Percentiles rank a stretch among this genome's conserved stretches.
phyloP scores from a whole-genome alignment of 2,329 filamentous ascomycete species.

The Lachnellula hyalina region DNA sequence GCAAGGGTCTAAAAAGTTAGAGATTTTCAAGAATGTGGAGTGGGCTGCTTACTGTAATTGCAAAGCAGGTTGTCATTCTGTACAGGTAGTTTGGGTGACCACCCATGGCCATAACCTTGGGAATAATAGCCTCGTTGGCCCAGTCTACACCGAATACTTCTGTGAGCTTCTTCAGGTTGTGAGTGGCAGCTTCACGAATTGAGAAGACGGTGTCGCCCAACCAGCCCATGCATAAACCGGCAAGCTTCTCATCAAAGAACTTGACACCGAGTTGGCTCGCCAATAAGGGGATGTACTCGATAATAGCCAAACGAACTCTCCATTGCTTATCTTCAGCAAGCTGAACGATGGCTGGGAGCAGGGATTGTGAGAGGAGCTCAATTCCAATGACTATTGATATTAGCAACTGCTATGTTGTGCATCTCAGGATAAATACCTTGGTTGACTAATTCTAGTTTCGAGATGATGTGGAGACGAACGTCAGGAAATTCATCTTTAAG shows the following conservation, averaged over 20 bases:
- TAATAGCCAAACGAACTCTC: conserved; percentile 95
- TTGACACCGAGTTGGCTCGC: conserved; percentile 93
- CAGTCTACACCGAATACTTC: conserved; percentile 98
- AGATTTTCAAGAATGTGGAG: neutral
- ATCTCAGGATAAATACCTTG: conserved; percentile 57
- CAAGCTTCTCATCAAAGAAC: conserved; percentile 98
- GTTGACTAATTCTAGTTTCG: conserved; percentile 98
- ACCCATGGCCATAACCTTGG: conserved; percentile 98
- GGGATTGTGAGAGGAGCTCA: conserved; percentile 90
- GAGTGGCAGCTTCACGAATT: conserved; percentile 93
- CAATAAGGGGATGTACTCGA: conserved; percentile 96
- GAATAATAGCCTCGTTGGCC: conserved; percentile 95
- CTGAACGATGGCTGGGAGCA: conserved; percentile 94
- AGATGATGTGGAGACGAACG: conserved; percentile 97
- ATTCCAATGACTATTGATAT: conserved; percentile 78
- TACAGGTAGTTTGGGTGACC: conserved; percentile 98
- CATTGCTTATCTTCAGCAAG: conserved; percentile 99
- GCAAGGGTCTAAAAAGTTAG: conserved; percentile 70
- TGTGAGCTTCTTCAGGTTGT: conserved; percentile 96
- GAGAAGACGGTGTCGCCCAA: conserved; percentile 98
- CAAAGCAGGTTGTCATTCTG: conserved; percentile 99
- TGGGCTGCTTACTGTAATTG: conserved; percentile 75
- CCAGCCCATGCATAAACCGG: conserved; percentile 96
- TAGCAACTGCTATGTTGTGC: conserved; percentile 9
- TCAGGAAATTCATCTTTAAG: conserved; percentile 99